These are phyloP conservation scores for Strobilomyces confusus DNA, from an alignment of 768 basidiomycete species.

Conservation along the genomic window DNA sequence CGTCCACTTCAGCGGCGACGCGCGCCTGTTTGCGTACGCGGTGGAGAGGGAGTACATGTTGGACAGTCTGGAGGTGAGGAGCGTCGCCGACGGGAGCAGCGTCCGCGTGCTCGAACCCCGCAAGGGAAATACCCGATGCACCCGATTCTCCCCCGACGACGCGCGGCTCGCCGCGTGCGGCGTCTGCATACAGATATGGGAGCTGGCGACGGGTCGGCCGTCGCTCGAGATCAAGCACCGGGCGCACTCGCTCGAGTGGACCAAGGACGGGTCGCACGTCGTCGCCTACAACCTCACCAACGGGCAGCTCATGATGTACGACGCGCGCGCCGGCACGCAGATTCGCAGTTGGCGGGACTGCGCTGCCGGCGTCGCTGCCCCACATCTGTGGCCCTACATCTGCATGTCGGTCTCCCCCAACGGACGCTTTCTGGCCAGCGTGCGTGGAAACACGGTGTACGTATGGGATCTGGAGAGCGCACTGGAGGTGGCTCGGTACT, in stretches of 20 bases:
- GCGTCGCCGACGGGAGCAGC: conserved; percentile 9
- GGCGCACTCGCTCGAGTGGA: conserved; percentile 24
- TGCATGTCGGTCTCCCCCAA: conserved; percentile 21
- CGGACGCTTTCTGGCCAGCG: conserved; percentile 17
- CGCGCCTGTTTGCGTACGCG: conserved; percentile 18
- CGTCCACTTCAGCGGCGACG: conserved; percentile 22
- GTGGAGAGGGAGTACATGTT: conserved; percentile 27
- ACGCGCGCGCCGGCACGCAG: conserved; percentile 14
- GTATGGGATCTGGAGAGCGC: conserved; percentile 17
- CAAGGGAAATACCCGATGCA: conserved; percentile 23
- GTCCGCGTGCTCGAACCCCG: conserved; percentile 19
- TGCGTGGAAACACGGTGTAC: conserved; percentile 15
- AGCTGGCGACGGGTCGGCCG: conserved; percentile 13
- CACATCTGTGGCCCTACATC: conserved; percentile 21
- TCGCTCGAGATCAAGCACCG: conserved; percentile 26
- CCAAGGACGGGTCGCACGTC: conserved; percentile 18
- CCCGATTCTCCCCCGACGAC: conserved; percentile 24
- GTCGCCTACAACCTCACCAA: conserved; percentile 22
- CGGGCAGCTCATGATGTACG: conserved; percentile 24
- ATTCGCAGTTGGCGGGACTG: conserved; percentile 22
- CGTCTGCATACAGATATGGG: conserved; percentile 24
- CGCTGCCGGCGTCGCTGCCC: background rate
- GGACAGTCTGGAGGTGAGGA: conserved; percentile 17
- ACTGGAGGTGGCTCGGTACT: conserved; percentile 16
- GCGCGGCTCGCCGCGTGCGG: conserved; percentile 22